These are phyloP conservation scores for Zygotorulaspora sp. DNA, from an alignment of 805 yeast species.

Conservation along the genomic window DNA sequence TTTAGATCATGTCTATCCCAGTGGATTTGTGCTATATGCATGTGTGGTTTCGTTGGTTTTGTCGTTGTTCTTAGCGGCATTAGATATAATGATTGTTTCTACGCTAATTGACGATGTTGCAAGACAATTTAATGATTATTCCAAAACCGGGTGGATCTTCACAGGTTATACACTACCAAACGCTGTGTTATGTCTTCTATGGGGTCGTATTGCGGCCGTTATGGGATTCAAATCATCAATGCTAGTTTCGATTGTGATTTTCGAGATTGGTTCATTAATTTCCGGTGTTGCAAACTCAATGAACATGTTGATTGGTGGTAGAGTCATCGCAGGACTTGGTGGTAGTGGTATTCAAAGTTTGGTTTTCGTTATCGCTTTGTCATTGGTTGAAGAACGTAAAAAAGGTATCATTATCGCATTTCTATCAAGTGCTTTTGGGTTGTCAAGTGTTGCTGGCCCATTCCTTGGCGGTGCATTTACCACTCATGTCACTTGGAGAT, in stretches of 20 bases:
- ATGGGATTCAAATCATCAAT: conserved; percentile 53
- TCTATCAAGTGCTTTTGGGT: conserved; percentile 38
- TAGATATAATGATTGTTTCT: conserved; percentile 57
- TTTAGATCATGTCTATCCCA: conserved; percentile 4
- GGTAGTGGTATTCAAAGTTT: conserved; percentile 63
- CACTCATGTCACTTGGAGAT: conserved; percentile 59
- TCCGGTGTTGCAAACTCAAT: conserved; percentile 52
- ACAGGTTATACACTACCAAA: conserved; percentile 52
- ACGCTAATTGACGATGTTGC: conserved; percentile 50
- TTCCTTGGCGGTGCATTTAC: conserved; percentile 64
- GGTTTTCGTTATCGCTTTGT: conserved; percentile 50
- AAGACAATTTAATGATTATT: conserved; percentile 44
- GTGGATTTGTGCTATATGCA: conserved; percentile 12
- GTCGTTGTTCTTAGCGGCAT: conserved; percentile 39
- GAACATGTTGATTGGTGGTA: conserved; percentile 62
- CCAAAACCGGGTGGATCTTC: conserved; percentile 55
- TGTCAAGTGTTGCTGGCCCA: conserved; percentile 57
- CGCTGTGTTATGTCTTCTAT: conserved; percentile 50
- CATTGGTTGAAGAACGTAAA: conserved; percentile 24
- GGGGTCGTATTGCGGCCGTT: conserved; percentile 54
- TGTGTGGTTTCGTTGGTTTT: conserved; percentile 20
- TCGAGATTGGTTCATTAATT: conserved; percentile 59
- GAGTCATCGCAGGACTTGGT: conserved; percentile 68
- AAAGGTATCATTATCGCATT: conserved; percentile 25
- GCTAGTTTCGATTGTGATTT: conserved; percentile 46